A percentile compares a stretch with the other conserved stretches of the same genome.
phyloP scores from a whole-genome alignment of 2,329 filamentous ascomycete genomes.

The Fusarium denticulatum region DNA sequence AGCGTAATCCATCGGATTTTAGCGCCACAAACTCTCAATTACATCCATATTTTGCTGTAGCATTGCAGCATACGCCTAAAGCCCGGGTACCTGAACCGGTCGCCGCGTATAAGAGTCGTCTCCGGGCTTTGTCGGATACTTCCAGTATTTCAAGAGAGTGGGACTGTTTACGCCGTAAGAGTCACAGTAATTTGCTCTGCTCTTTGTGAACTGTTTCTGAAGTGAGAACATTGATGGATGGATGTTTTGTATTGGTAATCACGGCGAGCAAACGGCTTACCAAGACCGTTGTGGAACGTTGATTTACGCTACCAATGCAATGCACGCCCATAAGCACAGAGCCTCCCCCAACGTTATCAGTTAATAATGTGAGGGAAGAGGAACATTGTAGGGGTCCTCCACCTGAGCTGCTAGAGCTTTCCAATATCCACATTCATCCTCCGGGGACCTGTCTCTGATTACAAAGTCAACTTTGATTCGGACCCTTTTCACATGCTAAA shows the following conservation, averaged over 20 bases:
- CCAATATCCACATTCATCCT: background rate
- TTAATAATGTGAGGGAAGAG: background rate
- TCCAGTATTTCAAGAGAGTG: background rate
- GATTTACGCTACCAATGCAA: background rate
- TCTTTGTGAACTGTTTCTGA: background rate
- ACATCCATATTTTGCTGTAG: background rate
- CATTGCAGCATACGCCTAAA: background rate
- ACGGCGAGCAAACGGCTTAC: background rate
- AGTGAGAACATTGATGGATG: background rate
- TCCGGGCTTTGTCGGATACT: background rate
- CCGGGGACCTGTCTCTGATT: background rate
- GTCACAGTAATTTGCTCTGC: slow-evolving; percentile 5
- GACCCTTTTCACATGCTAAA: background rate
- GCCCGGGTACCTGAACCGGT: slow-evolving; percentile 3
- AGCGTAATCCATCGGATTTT: slow-evolving; percentile 27
- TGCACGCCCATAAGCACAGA: slow-evolving; percentile 20
- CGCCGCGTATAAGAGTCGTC: background rate
- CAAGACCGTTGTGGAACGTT: background rate
- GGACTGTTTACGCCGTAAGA: slow-evolving; percentile 2
- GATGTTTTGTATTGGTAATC: slow-evolving; percentile 20
- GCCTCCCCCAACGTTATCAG: slow-evolving; percentile 16
- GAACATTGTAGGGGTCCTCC: background rate
- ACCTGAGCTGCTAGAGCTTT: background rate
- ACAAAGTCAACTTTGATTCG: background rate
- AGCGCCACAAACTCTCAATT: background rate